phyloP scores from a whole-genome alignment of 2,329 filamentous ascomycete genomes.

The Pseudogymnoascus sp. region DNA sequence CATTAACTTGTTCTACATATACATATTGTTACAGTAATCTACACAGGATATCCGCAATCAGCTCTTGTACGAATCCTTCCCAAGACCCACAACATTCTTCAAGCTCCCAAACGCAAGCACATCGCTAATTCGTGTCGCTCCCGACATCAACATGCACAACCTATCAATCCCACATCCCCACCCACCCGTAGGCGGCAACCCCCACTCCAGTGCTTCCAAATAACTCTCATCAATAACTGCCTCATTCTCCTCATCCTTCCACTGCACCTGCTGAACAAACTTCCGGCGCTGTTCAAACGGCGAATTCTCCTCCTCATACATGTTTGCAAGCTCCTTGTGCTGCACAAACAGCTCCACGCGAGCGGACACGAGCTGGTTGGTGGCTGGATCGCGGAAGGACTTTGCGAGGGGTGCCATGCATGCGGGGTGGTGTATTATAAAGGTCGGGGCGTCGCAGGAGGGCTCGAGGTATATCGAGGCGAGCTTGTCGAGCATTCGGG shows the following conservation, averaged over 20 bases:
- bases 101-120: constrained; percentile 84
- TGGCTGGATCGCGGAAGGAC: constrained; percentile 68
- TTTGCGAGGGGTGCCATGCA: constrained; percentile 90
- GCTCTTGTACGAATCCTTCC: constrained; percentile 10
- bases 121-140: constrained; percentile 72
- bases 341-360: constrained; percentile 80
- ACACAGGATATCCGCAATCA: background rate
- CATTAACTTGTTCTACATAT: background rate
- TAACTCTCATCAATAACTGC: constrained; percentile 59
- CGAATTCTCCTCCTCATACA: constrained; percentile 97
- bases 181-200: constrained; percentile 88
- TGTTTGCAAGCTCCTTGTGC: constrained; percentile 82
- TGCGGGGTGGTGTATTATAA: constrained; percentile 84
- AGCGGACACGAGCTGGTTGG: constrained; percentile 68
- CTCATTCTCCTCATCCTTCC: constrained; percentile 31
- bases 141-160: constrained; percentile 84
- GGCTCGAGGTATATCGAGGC: constrained; percentile 73
- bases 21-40: constrained; percentile 6
- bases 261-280: constrained; percentile 56
- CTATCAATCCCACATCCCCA: constrained; percentile 95
- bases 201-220: constrained; percentile 76
- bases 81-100: constrained; percentile 55
- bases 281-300: constrained; percentile 81
- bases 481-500: constrained; percentile 75
- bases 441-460: constrained; percentile 64